Base-by-base conservation (phyloP, 2,329 filamentous ascomycete species). In the Achaetomium macrosporum region DNA sequence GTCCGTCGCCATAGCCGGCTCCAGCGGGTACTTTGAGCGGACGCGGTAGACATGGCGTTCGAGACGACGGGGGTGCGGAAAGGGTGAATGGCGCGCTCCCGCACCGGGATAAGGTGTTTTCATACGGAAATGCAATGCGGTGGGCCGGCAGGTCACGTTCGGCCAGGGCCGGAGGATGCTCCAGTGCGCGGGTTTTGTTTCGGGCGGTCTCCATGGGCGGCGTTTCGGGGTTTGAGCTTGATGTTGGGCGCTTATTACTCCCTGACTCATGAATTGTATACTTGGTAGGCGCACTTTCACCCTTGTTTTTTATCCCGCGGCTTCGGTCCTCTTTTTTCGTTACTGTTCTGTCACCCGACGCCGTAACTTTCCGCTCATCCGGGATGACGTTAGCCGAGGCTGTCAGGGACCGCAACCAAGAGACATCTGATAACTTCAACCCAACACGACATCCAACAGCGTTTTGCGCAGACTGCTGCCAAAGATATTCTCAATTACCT, bases 11-110 rank as follows among this genome's bases (percentile, higher is more conserved):
- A 82, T 97, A 53, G 88, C 96, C 68, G 87, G 90, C 40, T 85
- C 87, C 45, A 95, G 88, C 67, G 81, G 85, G 55, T 99, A 84
- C 73, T 99, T 99, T 69, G 91, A 96, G 75, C 82, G 93, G 66
- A 91, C 83, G 70, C 82, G 91, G 75, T 95, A 76, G 76, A 58
- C 25, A 31, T 42, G 29, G 11, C 35, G 41, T 39, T 2, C 2
- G 11, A 16, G 20, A 13, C 8, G 4, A 5, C n/a, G 25, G 19
- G 35, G 33, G n/a, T 29, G 37, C 12, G 4, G 42, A 9, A 36
- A 35, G 31, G 25, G 12, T 39, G 40, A 35, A 43, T n/a, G 35
- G 10, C 13, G 33, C 13, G 33, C 15, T 25, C 40, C 12, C 33
- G 36, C 6, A 10, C 20, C 44, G 47, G 48, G 37, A 41, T 16